These are phyloP conservation scores for Dryadomyces sulphureus DNA, from an alignment of 2,329 filamentous ascomycete species.

Conservation along the genomic window DNA sequence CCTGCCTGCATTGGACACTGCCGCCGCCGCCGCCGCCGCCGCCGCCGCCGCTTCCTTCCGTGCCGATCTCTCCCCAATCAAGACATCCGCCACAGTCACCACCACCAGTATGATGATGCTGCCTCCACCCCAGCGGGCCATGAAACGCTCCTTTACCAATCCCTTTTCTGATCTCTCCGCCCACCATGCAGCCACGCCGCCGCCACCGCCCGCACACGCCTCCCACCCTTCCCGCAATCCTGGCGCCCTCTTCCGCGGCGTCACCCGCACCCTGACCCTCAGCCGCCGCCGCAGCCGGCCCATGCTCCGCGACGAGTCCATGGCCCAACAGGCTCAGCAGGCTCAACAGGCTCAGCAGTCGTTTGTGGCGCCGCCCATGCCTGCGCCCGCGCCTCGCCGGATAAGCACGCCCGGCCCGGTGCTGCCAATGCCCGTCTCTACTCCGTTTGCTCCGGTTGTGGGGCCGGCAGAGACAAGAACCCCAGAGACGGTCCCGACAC, in stretches of 20 bases:
- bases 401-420: too few relatives aligned
- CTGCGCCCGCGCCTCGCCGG: background rate
- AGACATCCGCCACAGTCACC: slow-evolving; percentile 1
- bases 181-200: background rate
- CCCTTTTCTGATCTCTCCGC: background rate
- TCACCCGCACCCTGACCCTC: slow-evolving; percentile 35
- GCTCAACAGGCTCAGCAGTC: background rate
- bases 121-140: background rate
- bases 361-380: background rate
- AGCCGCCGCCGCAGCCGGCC: slow-evolving; percentile 40
- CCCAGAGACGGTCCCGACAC: too few relatives aligned
- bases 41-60: too few relatives aligned
- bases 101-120: slow-evolving; percentile 11
- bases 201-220: background rate
- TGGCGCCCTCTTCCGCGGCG: slow-evolving; percentile 31
- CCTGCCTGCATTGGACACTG: too few relatives aligned
- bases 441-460: too few relatives aligned
- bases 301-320: slow-evolving; percentile 20
- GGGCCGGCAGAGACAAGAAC: too few relatives aligned
- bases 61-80: too few relatives aligned
- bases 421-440: too few relatives aligned
- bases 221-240: slow-evolving; percentile 25
- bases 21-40: too few relatives aligned
- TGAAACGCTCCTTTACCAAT: background rate
- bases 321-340: background rate